Evolutionary conservation across 2,329 filamentous ascomycete genomes (phyloP).

Genomic region (Cladophialophora bantiana): DNA sequence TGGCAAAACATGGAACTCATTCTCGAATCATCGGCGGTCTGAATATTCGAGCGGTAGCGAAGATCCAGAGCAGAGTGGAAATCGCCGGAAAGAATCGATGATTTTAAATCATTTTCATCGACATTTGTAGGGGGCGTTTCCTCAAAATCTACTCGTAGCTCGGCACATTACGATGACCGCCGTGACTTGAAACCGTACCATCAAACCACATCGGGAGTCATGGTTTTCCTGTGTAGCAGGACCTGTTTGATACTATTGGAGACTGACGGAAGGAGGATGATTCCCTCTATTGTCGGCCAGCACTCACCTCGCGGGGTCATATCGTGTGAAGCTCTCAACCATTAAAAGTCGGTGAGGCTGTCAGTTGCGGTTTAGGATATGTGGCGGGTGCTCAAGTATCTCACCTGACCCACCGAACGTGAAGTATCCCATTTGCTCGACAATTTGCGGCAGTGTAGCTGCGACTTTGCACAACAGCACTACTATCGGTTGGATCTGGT

Average conservation of each 20-base stretch:
- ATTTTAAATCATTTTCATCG: conserved; percentile 32
- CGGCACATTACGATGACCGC: neutral
- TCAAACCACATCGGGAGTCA: conserved; percentile 3
- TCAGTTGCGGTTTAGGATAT: conserved; percentile 8
- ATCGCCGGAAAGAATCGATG: conserved; percentile 22
- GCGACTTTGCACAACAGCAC: conserved; percentile 17
- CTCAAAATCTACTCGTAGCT: neutral
- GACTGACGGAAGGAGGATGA: neutral
- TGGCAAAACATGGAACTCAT: neutral
- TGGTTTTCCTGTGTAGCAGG: conserved; percentile 30
- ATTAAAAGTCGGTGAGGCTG: conserved; percentile 27
- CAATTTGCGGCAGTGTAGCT: neutral
- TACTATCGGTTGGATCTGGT: neutral
- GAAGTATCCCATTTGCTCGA: neutral
- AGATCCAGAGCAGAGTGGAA: conserved; percentile 11
- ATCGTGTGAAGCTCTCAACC: neutral
- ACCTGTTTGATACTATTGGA: conserved; percentile 7
- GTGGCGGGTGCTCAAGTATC: neutral
- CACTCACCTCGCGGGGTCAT: neutral
- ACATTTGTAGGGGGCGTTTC: neutral
- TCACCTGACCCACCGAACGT: neutral
- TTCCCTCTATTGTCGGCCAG: neutral
- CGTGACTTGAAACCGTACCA: conserved; percentile 21
- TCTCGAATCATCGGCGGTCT: neutral
- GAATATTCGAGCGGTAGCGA: conserved; percentile 16